These are phyloP conservation scores for Botryotinia convoluta DNA, from an alignment of 2,329 filamentous ascomycete genomes.

Conservation along the genomic window DNA sequence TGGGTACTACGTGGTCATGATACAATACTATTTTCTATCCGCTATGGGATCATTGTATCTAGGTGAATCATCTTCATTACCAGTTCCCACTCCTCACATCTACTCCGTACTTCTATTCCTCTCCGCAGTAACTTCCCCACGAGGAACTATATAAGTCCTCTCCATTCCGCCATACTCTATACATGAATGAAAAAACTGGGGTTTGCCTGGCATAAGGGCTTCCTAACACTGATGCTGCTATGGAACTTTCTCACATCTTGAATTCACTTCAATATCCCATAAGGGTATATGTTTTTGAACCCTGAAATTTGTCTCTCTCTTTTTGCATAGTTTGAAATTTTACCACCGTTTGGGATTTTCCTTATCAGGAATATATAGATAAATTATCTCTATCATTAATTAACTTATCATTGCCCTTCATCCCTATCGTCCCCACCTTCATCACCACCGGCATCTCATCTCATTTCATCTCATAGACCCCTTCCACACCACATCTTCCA, in stretches of 20 bases:
- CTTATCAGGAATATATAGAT: background rate
- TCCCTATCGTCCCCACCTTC: background rate
- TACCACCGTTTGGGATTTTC: fast-evolving
- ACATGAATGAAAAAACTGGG: fast-evolving
- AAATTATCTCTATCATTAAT: fast-evolving
- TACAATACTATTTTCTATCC: background rate
- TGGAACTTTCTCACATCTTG: background rate
- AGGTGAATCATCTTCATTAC: background rate
- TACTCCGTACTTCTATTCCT: too few relatives aligned
- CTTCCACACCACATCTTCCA: background rate
- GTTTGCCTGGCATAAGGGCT: fast-evolving
- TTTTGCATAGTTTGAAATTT: background rate
- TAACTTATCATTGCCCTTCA: background rate
- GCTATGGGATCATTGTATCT: background rate
- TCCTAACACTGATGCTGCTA: background rate
- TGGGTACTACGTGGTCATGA: background rate
- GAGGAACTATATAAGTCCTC: background rate
- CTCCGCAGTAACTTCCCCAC: background rate
- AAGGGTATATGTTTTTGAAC: too few relatives aligned
- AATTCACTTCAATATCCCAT: background rate
- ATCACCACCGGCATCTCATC: too few relatives aligned
- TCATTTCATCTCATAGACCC: too few relatives aligned
- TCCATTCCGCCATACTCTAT: background rate
- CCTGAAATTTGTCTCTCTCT: too few relatives aligned
- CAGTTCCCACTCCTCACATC: background rate